phyloP scores from a whole-genome alignment of 1,139 yeast genomes.

The Saccharomyces hybrid region DNA sequence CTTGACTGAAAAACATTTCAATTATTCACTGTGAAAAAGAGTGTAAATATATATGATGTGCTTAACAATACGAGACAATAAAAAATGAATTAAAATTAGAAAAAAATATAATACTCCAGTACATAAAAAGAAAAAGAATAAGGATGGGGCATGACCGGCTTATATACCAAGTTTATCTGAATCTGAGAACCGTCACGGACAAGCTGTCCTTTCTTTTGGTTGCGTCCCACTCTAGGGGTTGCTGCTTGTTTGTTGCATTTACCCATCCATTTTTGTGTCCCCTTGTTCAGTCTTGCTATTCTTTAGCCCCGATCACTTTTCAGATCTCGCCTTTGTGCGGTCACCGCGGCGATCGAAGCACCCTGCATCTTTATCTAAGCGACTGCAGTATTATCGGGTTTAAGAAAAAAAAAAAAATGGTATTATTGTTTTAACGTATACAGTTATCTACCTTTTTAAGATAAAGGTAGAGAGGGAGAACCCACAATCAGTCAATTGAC shows the following conservation, averaged over 20 bases:
- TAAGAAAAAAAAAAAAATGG: background rate
- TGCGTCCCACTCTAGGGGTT: background rate
- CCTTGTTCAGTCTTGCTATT: background rate
- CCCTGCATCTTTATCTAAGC: background rate
- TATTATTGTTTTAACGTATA: background rate
- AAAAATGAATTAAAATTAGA: background rate
- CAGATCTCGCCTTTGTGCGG: conserved; percentile 1
- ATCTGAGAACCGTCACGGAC: no score
- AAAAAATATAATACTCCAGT: no score
- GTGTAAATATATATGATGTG: background rate
- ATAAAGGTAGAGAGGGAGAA: background rate
- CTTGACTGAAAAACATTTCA: conserved; percentile 12
- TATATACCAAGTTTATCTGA: no score
- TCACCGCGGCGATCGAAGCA: background rate
- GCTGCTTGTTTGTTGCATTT: background rate
- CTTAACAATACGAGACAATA: background rate
- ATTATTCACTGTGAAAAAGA: background rate
- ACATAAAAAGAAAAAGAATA: background rate
- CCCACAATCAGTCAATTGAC: background rate
- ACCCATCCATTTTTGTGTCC: background rate
- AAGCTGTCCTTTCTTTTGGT: no score
- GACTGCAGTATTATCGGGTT: background rate
- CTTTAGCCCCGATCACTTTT: background rate
- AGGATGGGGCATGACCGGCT: no score
- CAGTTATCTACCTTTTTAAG: background rate